Evolutionary conservation across 2,329 filamentous ascomycete genomes (phyloP).

Genomic region (Claviceps quebecensis): DNA sequence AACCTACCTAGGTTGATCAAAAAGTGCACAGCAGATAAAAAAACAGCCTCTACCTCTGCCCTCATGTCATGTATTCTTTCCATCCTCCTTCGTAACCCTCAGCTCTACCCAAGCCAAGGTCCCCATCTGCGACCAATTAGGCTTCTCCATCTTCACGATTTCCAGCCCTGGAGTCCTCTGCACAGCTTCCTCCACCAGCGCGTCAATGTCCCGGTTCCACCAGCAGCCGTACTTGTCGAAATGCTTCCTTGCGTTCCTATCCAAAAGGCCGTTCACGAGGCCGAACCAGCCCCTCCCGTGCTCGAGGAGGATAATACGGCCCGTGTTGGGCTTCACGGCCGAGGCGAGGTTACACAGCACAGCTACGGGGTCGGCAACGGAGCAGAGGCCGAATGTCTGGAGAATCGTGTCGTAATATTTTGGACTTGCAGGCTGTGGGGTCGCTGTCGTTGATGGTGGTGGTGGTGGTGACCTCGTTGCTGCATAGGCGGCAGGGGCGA

Average conservation of each 20-base stretch:
- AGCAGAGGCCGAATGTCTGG: constrained; percentile 52
- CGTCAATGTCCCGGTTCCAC: constrained; percentile 52
- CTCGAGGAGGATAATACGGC: constrained; percentile 47
- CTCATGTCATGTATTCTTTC: background rate
- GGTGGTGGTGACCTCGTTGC: background rate
- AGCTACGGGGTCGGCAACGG: constrained; percentile 40
- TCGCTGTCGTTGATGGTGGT: constrained; percentile 9
- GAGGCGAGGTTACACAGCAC: constrained; percentile 40
- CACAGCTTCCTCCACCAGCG: constrained; percentile 36
- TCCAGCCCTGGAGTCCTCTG: constrained; percentile 37
- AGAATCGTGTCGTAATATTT: constrained; percentile 45
- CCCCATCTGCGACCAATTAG: constrained; percentile 38
- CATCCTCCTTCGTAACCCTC: constrained; percentile 10
- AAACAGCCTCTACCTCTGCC: background rate
- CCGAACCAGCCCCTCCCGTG: constrained; percentile 44
- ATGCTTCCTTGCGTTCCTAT: constrained; percentile 39
- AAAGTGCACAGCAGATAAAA: too few species aligned
- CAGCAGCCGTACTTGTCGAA: constrained; percentile 50
- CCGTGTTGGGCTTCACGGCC: constrained; percentile 36
- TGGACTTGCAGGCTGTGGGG: background rate
- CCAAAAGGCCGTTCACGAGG: constrained; percentile 41
- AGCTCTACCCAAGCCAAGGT: constrained; percentile 47
- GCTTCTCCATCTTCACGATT: constrained; percentile 38
- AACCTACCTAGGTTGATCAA: too few species aligned
- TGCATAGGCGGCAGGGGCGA: constrained; percentile 10